Base-by-base conservation (phyloP, 306 rosid genomes). In the Fagus sylvatica region DNA sequence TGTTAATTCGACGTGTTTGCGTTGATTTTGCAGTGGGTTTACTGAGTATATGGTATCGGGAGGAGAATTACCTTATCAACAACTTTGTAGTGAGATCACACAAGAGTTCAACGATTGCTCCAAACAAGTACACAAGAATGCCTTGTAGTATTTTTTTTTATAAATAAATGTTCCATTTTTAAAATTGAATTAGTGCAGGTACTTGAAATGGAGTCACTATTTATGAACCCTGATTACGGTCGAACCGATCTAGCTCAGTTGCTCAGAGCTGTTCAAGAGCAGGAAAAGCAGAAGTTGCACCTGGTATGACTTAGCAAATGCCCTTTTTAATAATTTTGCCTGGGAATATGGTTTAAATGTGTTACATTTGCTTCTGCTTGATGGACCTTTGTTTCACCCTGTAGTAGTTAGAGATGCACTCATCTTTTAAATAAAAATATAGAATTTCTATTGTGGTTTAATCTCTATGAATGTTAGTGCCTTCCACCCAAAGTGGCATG, bases 31-130 rank as follows among this genome's bases (percentile, higher is more conserved):
- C 89, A 93, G 96, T 76, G 97, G 97, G 2, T 93, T 93, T 79
- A 78, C 88, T 37, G 97, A 90, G 72, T 90, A 88, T 82, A 73
- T 84, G 92, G 72, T 76, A 74, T 83, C 87, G 36, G 93, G 97
- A 76, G 86, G 89, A 71, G 97, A 92, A 51, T 74, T 84, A 68
- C 82, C 91, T 28, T 90, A 90, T 75, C 93, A 89, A 75, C 88
- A 88, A 49, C 93, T 94, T 42, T 94, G 98, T 86, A 56, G 90
- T 59, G 97, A 89, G 81, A 88, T 94, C 40, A 94, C 97, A 3
- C 32, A 36, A 32, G 98, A 94, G 81, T 94, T 94, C 85, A 92
- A 80, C 66, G 90, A 90, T 79, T 94, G 97, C 86, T 94, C 98
- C 0, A 89, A 84, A 82, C 83, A 90, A 66, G 98, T 93, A 62